Evolutionary conservation across 2,329 filamentous ascomycete genomes (phyloP), one percentile per base, ranked within the genome.

Genomic region (Fusarium sp.): DNA sequence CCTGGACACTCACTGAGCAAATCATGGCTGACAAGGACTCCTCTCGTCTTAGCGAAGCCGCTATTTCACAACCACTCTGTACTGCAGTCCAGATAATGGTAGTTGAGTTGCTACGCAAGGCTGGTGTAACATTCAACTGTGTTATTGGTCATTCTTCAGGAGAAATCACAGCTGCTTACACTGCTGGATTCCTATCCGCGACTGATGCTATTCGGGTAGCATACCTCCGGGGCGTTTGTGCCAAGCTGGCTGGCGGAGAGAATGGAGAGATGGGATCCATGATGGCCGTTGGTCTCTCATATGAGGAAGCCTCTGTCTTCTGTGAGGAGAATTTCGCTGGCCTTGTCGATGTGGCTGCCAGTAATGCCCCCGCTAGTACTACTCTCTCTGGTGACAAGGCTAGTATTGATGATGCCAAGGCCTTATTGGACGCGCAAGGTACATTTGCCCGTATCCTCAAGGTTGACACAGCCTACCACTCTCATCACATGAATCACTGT

Each of bases 151-250:
- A 87, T 70, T 86, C 85, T 0, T 84, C 83, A 1, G 86, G 86
- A 4, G 86, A 88, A 69, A 87, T 87, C 21, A 85, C 77, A 1
- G 85, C 85, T 1, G 86, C 84, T 0, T 88, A 86, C 68, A 84
- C 85, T 0, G 82, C 84, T 0, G 86, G 85, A 0, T 77, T 82
- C 23, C 59, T 89, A 9, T 64, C 62, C 0, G 66, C 63, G 1
- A 29, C 70, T 5, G 72, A 78, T 27, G 79, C 79, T 8, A 75
- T 80, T 15, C 42, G 64, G 1, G 72, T 79, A 14, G 79, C 72
- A 11, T 71, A 74, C 23, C 49, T 61, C 25, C 58, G 72, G 1
- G 72, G 72, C 8, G 29, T 61, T 11, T 67, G 45, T 29, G 48
- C 69, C 1, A 69, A 29, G 4, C 63, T 73, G 3, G 51, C 59